phyloP scores from a whole-genome alignment of 768 basidiomycete species.

The Myochromella boudieri region DNA sequence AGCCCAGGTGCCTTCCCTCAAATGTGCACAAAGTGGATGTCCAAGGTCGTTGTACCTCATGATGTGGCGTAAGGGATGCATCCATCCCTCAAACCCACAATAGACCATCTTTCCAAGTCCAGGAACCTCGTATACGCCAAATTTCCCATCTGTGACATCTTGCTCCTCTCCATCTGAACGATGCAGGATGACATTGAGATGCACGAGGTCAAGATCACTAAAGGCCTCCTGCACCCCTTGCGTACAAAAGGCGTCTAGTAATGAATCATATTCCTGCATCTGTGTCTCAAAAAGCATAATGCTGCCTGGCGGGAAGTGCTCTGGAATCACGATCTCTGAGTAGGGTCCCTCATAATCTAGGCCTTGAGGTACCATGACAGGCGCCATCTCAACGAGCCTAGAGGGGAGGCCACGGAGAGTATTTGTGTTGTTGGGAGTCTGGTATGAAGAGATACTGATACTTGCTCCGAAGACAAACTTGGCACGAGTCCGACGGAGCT shows the following conservation, averaged over 20 bases:
- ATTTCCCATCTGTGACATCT: constrained; percentile 79
- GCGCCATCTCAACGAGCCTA: constrained; percentile 61
- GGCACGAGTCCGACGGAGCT: constrained; percentile 75
- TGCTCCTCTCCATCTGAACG: constrained; percentile 90
- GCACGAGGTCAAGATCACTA: constrained; percentile 71
- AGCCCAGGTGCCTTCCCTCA: constrained; percentile 90
- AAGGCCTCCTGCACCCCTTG: constrained; percentile 75
- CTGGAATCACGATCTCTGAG: constrained; percentile 81
- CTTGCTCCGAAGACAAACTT: constrained; percentile 81
- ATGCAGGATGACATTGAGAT: constrained; percentile 86
- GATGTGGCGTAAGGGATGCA: constrained; percentile 81
- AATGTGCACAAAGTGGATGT: constrained; percentile 84
- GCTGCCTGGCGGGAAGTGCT: constrained; percentile 92
- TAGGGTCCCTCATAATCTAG: constrained; percentile 67
- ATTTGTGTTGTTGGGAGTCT: constrained; percentile 44
- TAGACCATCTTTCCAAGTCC: constrained; percentile 75
- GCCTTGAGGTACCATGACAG: constrained; percentile 59
- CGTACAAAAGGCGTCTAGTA: constrained; percentile 73
- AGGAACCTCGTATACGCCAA: constrained; percentile 84
- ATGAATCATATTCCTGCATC: constrained; percentile 66
- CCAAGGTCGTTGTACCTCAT: constrained; percentile 93
- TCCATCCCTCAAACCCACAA: constrained; percentile 97
- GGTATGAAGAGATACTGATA: constrained; percentile 67
- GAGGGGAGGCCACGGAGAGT: constrained; percentile 73
- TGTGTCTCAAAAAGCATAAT: constrained; percentile 92